phyloP scores from a whole-genome alignment of 495 filamentous ascomycete species.

The Recurvomyces mirabilis region DNA sequence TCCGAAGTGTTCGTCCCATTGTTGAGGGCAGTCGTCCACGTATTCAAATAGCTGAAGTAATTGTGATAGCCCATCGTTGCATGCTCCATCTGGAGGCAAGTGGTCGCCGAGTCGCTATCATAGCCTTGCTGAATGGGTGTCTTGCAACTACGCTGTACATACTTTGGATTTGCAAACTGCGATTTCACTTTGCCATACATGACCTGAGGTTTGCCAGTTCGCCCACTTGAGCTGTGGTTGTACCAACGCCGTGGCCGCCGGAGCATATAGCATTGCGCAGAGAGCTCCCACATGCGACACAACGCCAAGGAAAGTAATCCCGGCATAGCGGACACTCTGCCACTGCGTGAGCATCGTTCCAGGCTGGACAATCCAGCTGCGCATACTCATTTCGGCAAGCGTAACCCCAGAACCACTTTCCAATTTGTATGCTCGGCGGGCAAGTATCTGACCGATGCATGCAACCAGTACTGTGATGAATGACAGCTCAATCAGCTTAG shows the following conservation, averaged over 20 bases:
- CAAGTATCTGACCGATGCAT: constrained; percentile 61
- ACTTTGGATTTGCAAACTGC: constrained; percentile 46
- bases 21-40: constrained; percentile 38
- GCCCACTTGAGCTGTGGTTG: constrained; percentile 52
- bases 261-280: constrained; percentile 58
- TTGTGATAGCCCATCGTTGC: constrained; percentile 49
- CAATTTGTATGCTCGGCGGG: constrained; percentile 47
- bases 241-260: constrained; percentile 56
- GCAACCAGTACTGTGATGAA: constrained; percentile 70
- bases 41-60: constrained; percentile 36
- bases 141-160: constrained; percentile 41
- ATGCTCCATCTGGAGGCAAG: constrained; percentile 54
- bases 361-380: constrained; percentile 48
- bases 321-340: constrained; percentile 50
- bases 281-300: constrained; percentile 49
- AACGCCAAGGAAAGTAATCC: constrained; percentile 44
- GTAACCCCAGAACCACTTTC: constrained; percentile 47
- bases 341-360: constrained; percentile 58
- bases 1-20: constrained; percentile 32
- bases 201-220: constrained; percentile 29
- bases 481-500: constrained; percentile 62
- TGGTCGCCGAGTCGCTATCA: constrained; percentile 34
- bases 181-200: constrained; percentile 47
- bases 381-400: constrained; percentile 51
- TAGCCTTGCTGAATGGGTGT: constrained; percentile 41